phyloP scores from a whole-genome alignment of 2,329 filamentous ascomycete genomes.

The Sporothrix inflata region DNA sequence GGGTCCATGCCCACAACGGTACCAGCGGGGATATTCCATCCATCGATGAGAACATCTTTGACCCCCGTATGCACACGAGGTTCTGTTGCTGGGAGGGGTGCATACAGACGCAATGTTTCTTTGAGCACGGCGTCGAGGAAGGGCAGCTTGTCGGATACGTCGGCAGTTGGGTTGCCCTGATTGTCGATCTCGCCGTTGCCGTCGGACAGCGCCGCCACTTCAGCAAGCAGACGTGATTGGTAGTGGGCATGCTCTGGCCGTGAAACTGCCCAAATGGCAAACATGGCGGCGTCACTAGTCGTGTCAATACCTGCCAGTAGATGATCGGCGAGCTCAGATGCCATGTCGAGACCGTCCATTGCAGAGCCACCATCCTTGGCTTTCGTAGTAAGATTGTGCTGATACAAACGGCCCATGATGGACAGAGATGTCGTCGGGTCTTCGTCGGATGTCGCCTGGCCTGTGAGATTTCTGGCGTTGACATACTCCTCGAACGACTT shows the following conservation, averaged over 20 bases:
- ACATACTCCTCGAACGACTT: constrained; percentile 30
- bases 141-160: constrained; percentile 44
- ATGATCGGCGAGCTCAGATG: constrained; percentile 58
- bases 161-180: constrained; percentile 42
- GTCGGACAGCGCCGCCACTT: constrained; percentile 40
- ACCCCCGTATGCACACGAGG: constrained; percentile 46
- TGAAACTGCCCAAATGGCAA: constrained; percentile 54
- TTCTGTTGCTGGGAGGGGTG: constrained; percentile 55
- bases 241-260: constrained; percentile 45
- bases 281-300: constrained; percentile 53
- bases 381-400: neutral
- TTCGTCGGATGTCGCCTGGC: constrained; percentile 12
- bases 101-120: constrained; percentile 54
- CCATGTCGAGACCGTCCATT: constrained; percentile 50
- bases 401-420: constrained; percentile 47
- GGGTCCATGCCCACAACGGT: constrained; percentile 37
- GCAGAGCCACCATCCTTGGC: constrained; percentile 34
- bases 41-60: constrained; percentile 39
- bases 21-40: constrained; percentile 35
- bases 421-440: constrained; percentile 34
- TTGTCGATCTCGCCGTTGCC: constrained; percentile 31
- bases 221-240: constrained; percentile 51
- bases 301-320: constrained; percentile 58
- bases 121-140: constrained; percentile 55
- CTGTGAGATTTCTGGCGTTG: constrained; percentile 8